Evolutionary conservation across 306 rosid species (phyloP).

Genomic region (Amphicarpaea edgeworthii): DNA sequence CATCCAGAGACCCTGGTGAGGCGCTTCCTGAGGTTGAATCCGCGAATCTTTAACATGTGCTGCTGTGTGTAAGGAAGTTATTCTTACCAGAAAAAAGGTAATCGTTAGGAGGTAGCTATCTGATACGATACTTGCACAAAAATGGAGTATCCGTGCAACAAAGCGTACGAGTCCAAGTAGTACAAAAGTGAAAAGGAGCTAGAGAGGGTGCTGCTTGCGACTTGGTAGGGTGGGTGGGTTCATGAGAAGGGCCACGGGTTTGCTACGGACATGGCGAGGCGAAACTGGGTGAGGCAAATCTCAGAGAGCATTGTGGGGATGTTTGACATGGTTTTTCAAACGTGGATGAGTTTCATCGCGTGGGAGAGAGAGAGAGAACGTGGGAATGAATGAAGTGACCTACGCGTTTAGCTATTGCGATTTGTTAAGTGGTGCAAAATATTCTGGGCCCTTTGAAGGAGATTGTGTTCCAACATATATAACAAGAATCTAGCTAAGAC

Average conservation of each 20-base stretch:
- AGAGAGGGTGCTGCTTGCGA: neutral
- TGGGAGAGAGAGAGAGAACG: neutral
- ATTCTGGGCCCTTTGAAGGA: neutral
- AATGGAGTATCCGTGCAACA: too few relatives aligned
- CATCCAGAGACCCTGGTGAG: conserved; percentile 53
- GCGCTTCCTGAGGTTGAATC: conserved; percentile 67
- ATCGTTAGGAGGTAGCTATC: too few relatives aligned
- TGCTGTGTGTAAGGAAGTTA: too few relatives aligned
- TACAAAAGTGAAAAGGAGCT: neutral
- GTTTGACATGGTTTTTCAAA: conserved; percentile 59
- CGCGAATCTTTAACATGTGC: conserved; percentile 58
- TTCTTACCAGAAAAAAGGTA: too few relatives aligned
- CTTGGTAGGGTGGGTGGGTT: neutral
- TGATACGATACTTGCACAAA: too few relatives aligned
- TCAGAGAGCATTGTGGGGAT: conserved; percentile 74
- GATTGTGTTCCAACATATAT: neutral
- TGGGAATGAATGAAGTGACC: neutral
- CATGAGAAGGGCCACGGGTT: conserved; percentile 86
- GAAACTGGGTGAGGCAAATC: conserved; percentile 66
- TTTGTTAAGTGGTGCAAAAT: neutral
- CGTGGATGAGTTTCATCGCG: conserved; percentile 8
- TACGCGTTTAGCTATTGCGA: neutral
- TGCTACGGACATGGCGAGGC: conserved; percentile 75
- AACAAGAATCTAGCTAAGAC: neutral
- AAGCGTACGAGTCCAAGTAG: too few relatives aligned